Base-by-base conservation (phyloP, 164 flowering plant species). In the Vitis rupestris region DNA sequence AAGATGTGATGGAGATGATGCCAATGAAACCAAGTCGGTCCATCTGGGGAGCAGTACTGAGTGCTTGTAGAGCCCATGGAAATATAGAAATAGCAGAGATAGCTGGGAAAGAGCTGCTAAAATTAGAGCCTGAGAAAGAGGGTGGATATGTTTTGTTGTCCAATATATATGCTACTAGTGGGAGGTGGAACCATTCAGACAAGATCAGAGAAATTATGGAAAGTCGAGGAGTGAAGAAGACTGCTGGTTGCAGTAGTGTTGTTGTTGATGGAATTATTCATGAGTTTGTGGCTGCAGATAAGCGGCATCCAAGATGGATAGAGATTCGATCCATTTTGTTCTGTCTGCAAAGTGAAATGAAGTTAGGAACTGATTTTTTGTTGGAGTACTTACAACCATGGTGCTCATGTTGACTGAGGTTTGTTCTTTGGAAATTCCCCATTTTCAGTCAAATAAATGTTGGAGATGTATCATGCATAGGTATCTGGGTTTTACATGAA, bases 51-150 rank as follows among this genome's bases (percentile, higher is more conserved):
- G 66, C 90, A 55, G 3, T 86, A 54, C 63, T 86, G 58, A 75
- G 73, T 72, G 80, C 83, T 65, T 78, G 85, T 61, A 79, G 68
- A 65, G 79, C 72, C 66, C 74, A 75, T 59, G 81, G 81, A 65
- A 64, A 80, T 16, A 51, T 78, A 54, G 80, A 75, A 64, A 55
- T 76, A 12, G 90, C 87, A 50, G 87, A 84, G 80, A 68, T 49
- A 30, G 83, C 90, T 56, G 63, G 63, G 51, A 73, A 16, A 31
- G 88, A 82, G 73, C 67, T 86, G 64, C 66, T 76, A 44, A 81
- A 82, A 64, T 55, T 86, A 19, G 90, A 86, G 70, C 88, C 90
- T 19, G 85, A 79, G 72, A 74, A 77, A 65, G 87, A 84, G 60
- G 88, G 87, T 44, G 82, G 82, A 11, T 86, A 81, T 68, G 53